Percentiles rank a stretch among this genome's conserved stretches.
Evolutionary conservation across 2,329 filamentous ascomycete genomes (phyloP).

Genomic region (Basipetospora chlamydospora): DNA sequence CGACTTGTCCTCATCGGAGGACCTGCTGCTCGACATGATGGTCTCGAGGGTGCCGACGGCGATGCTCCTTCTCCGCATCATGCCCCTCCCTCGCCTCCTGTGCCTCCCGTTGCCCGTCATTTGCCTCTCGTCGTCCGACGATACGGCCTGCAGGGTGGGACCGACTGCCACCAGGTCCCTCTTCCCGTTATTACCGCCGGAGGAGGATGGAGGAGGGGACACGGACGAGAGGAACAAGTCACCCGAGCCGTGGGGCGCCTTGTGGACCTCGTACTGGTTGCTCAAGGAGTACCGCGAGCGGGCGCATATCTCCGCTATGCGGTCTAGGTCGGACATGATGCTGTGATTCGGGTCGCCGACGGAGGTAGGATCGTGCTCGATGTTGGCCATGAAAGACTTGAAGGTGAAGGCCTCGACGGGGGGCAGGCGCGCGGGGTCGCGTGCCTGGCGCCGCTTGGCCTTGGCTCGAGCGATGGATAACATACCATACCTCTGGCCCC

Average conservation of each 20-base stretch:
- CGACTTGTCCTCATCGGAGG: slow-evolving; percentile 46
- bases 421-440: slow-evolving; percentile 25
- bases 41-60: slow-evolving; percentile 51
- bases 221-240: slow-evolving; percentile 25
- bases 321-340: slow-evolving; percentile 44
- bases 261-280: slow-evolving; percentile 53
- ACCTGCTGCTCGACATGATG: slow-evolving; percentile 51
- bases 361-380: no score
- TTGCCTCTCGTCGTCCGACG: slow-evolving; percentile 39
- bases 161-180: no score
- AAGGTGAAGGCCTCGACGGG: slow-evolving; percentile 50
- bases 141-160: slow-evolving; percentile 42
- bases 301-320: slow-evolving; percentile 54
- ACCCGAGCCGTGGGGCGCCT: slow-evolving; percentile 46
- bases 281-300: slow-evolving; percentile 49
- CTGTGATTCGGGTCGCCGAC: slow-evolving; percentile 26
- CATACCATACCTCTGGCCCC: slow-evolving; percentile 19
- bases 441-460: slow-evolving; percentile 15
- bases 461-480: slow-evolving; percentile 30
- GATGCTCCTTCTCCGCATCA: slow-evolving; percentile 30
- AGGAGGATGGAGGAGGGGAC: no score
- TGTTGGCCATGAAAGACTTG: slow-evolving; percentile 46
- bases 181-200: slow-evolving; percentile 16
- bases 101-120: slow-evolving; percentile 15
- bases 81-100: slow-evolving; percentile 24